These are phyloP conservation scores for Solanum peruvianum DNA, from an alignment of 257 asterid species.

Conservation along the genomic window DNA sequence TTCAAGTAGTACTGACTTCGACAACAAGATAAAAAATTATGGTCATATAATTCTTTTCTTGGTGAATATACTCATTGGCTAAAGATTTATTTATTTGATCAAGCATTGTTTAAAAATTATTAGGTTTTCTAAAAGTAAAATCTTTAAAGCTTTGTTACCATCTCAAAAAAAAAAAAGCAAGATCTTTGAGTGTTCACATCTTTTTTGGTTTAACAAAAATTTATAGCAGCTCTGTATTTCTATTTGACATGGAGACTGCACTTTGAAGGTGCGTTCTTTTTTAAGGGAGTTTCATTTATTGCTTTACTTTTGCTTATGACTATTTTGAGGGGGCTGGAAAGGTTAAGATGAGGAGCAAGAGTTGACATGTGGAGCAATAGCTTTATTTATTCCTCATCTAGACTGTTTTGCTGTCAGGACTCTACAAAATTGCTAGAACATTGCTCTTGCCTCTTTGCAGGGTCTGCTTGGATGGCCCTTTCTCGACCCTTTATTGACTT, in stretches of 20 bases:
- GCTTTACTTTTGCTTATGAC: background rate
- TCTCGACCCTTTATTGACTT: conserved; percentile 79
- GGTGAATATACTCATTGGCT: background rate
- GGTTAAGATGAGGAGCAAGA: background rate
- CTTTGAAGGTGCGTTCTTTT: background rate
- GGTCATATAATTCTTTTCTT: background rate
- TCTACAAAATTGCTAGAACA: background rate
- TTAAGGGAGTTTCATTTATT: background rate
- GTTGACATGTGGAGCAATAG: background rate
- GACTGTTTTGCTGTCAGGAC: background rate
- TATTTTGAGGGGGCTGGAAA: background rate
- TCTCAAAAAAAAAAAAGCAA: background rate
- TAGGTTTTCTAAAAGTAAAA: background rate
- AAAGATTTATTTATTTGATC: background rate
- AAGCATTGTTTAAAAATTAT: background rate
- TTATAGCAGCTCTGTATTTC: background rate
- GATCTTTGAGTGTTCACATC: background rate
- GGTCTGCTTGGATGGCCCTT: conserved; percentile 95
- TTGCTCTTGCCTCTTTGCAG: conserved; percentile 21
- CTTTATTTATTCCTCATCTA: background rate
- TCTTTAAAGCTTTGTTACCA: background rate
- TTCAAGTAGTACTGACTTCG: background rate
- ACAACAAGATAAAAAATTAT: background rate
- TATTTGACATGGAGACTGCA: background rate
- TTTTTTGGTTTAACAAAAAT: background rate